These are phyloP conservation scores for Auriscalpium microsporum DNA, from an alignment of 768 basidiomycete species.

Conservation along the genomic window DNA sequence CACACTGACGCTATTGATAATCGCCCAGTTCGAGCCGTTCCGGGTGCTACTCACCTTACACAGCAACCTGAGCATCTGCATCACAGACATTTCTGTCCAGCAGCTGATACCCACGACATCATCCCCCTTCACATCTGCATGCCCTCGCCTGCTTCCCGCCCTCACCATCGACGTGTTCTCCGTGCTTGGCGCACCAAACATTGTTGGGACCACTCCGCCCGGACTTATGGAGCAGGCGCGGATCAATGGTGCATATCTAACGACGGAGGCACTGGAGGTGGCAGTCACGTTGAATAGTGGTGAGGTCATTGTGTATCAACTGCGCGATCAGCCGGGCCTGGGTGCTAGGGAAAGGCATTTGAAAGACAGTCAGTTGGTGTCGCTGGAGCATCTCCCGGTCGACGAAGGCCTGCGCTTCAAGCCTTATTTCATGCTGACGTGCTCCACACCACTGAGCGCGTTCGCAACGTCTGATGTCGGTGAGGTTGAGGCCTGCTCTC, in stretches of 20 bases:
- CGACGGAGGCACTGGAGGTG: conserved; percentile 49
- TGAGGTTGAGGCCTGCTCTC: conserved; percentile 23
- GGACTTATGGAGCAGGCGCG: conserved; percentile 20
- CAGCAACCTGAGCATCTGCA: conserved; percentile 54
- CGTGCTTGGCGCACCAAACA: conserved; percentile 16
- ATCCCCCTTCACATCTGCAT: conserved; percentile 48
- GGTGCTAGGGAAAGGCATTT: conserved; percentile 15
- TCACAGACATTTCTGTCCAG: conserved; percentile 69
- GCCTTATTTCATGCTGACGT: conserved; percentile 52
- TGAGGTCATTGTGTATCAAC: conserved; percentile 45
- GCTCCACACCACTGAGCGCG: conserved; percentile 40
- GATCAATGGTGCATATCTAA: conserved; percentile 41
- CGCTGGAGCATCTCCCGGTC: conserved; percentile 42
- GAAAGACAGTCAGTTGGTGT: conserved; percentile 42
- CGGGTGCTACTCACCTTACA: conserved; percentile 60
- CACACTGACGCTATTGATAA: not conserved
- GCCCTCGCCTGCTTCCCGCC: conserved; percentile 53
- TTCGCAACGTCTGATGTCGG: conserved; percentile 70
- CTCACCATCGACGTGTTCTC: conserved; percentile 45
- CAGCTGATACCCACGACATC: conserved; percentile 41
- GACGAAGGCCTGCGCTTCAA: conserved; percentile 36
- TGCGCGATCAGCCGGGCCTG: conserved; percentile 17
- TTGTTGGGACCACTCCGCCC: conserved; percentile 18
- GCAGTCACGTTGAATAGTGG: conserved; percentile 47
- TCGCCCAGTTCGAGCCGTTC: conserved; percentile 45